phyloP scores from a whole-genome alignment of 2,329 filamentous ascomycete species.

The Ophiostoma sp. region DNA sequence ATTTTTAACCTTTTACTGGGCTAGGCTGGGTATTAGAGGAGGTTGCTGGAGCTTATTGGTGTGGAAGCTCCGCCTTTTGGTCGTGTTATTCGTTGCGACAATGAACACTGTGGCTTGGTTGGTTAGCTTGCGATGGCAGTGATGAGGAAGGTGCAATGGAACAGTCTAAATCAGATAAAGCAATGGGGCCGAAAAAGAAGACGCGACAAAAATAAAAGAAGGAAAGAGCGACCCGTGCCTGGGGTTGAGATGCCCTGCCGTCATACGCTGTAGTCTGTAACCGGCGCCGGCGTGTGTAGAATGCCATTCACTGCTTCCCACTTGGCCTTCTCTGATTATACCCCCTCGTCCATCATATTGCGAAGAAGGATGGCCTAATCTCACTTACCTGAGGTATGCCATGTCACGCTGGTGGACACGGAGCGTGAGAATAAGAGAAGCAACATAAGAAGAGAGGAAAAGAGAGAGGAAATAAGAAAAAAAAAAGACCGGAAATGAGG shows the following conservation, averaged over 20 bases:
- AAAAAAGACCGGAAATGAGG: not conserved
- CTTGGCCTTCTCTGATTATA: too few relatives aligned
- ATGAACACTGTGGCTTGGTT: not conserved
- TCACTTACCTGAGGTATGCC: too few relatives aligned
- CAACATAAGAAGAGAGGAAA: not conserved
- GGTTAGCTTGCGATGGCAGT: not conserved
- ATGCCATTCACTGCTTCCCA: too few relatives aligned
- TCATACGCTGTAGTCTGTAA: too few relatives aligned
- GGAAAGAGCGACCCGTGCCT: too few relatives aligned
- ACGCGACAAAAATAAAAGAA: too few relatives aligned
- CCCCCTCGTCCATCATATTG: too few relatives aligned
- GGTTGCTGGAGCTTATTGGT: not conserved
- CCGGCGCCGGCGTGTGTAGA: too few relatives aligned
- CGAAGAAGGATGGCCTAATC: too few relatives aligned
- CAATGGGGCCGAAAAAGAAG: too few relatives aligned
- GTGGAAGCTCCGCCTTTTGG: not conserved
- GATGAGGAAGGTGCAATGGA: slow-evolving; percentile 1
- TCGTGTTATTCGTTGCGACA: not conserved
- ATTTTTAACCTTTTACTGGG: not conserved
- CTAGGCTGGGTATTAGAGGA: not conserved
- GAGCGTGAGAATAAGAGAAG: not conserved
- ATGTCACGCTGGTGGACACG: too few relatives aligned
- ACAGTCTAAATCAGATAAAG: not conserved
- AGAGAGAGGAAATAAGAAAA: not conserved
- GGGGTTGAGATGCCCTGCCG: too few relatives aligned